Percentiles rank a stretch among this genome's conserved stretches.
phyloP scores from a whole-genome alignment of 805 yeast species.

The Ogataea paraovalis region DNA sequence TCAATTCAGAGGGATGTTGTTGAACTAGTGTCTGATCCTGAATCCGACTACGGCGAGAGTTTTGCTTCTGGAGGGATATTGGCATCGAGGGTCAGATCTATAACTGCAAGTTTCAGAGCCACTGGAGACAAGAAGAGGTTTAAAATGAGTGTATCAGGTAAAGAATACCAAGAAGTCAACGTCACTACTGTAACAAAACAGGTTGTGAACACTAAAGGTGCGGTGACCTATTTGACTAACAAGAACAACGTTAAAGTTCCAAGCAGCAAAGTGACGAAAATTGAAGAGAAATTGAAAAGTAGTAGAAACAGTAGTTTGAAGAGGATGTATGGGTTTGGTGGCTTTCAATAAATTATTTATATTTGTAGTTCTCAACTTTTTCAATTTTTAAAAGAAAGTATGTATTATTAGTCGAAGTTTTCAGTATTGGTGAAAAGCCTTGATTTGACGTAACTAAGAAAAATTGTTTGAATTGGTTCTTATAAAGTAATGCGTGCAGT shows the following conservation, averaged over 20 bases:
- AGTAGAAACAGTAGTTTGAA: slow-evolving; percentile 11
- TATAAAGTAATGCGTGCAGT: too few species aligned
- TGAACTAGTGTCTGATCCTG: slow-evolving; percentile 1
- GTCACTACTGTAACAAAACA: slow-evolving; percentile 28
- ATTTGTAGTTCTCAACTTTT: not conserved
- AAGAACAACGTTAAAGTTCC: slow-evolving; percentile 4
- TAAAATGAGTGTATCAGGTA: slow-evolving; percentile 23
- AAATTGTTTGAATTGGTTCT: not conserved
- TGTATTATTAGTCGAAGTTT: not conserved
- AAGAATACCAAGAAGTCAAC: slow-evolving; percentile 25
- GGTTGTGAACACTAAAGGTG: slow-evolving; percentile 21
- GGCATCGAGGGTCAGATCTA: slow-evolving; percentile 22
- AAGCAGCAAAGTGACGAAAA: slow-evolving; percentile 16
- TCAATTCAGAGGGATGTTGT: not conserved
- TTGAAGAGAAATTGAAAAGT: slow-evolving; percentile 17
- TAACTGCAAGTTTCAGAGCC: slow-evolving; percentile 28
- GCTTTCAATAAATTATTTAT: slow-evolving; percentile 8
- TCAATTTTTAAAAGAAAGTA: not conserved
- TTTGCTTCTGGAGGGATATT: slow-evolving; percentile 22
- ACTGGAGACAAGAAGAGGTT: slow-evolving; percentile 12
- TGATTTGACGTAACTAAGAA: too few species aligned
- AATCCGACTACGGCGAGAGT: slow-evolving; percentile 5
- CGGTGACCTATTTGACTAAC: slow-evolving; percentile 26
- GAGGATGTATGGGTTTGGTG: slow-evolving; percentile 12
- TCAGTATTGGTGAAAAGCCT: too few species aligned